A percentile compares a stretch with the other conserved stretches of the same genome.
Evolutionary conservation across 768 basidiomycete species (phyloP).

Genomic region (Porphyrellus cyaneotinctus): DNA sequence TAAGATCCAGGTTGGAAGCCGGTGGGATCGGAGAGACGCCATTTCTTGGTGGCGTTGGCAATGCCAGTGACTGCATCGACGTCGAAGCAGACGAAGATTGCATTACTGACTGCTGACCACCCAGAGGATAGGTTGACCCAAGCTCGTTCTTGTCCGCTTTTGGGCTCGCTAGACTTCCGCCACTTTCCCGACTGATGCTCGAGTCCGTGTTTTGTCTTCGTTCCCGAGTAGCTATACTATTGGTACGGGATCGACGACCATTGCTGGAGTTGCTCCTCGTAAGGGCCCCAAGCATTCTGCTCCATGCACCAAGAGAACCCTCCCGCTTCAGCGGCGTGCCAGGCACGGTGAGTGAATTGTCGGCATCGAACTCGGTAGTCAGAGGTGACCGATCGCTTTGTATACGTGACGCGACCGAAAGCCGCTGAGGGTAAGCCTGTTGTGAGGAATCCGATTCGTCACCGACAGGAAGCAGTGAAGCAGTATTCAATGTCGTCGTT

Average conservation of each 20-base stretch:
- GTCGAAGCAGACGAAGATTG: slow-evolving; percentile 67
- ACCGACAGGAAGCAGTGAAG: slow-evolving; percentile 38
- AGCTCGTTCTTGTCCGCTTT: slow-evolving; percentile 53
- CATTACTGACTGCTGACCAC: slow-evolving; percentile 48
- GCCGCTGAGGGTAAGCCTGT: slow-evolving; percentile 50
- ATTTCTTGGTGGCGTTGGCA: slow-evolving; percentile 50
- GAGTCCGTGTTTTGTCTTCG: slow-evolving; percentile 69
- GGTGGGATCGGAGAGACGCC: slow-evolving; percentile 77
- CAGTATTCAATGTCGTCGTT: slow-evolving; percentile 40
- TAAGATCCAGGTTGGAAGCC: slow-evolving; percentile 63
- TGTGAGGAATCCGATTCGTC: slow-evolving; percentile 53
- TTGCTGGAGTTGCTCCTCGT: slow-evolving; percentile 59
- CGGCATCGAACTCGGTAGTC: slow-evolving; percentile 46
- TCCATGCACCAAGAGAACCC: slow-evolving; percentile 57
- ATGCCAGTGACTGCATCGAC: slow-evolving; percentile 56
- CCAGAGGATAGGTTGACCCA: slow-evolving; percentile 36
- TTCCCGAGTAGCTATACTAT: slow-evolving; percentile 66
- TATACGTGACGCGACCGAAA: slow-evolving; percentile 59
- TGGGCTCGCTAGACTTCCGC: slow-evolving; percentile 60
- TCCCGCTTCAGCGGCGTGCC: slow-evolving; percentile 59
- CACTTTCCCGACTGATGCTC: slow-evolving; percentile 71
- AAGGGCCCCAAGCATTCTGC: slow-evolving; percentile 60
- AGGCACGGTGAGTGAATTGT: slow-evolving; percentile 39
- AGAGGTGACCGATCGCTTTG: slow-evolving; percentile 59
- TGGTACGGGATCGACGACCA: slow-evolving; percentile 76